Evolutionary conservation across 1,284 basidiomycete genomes (phyloP).

Genomic region (Leccinum variabile): DNA sequence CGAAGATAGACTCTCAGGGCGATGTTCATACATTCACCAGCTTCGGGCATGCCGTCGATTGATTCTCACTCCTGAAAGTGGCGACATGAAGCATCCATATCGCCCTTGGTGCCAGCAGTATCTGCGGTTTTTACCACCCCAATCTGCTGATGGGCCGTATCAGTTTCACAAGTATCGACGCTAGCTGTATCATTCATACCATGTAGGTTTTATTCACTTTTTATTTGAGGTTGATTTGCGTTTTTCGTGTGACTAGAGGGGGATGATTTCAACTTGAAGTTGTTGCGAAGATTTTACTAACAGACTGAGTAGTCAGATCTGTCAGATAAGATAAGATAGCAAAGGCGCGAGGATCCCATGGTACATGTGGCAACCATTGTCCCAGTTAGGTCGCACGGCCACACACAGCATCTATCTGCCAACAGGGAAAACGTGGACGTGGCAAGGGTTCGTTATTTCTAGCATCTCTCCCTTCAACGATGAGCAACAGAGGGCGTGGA

Average conservation of each 20-base stretch:
- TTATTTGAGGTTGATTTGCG: neutral
- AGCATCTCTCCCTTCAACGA: slow-evolving; percentile 7
- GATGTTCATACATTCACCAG: neutral
- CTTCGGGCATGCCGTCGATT: neutral
- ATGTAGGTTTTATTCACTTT: neutral
- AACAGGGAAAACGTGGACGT: neutral
- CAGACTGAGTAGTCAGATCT: slow-evolving; percentile 14
- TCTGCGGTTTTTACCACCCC: neutral
- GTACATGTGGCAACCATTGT: slow-evolving; percentile 9
- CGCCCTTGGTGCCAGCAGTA: neutral
- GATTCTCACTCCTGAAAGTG: neutral
- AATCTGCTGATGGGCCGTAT: neutral
- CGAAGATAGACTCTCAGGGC: neutral
- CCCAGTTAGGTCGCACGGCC: slow-evolving; percentile 11
- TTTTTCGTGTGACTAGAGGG: neutral
- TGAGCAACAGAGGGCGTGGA: slow-evolving; percentile 37
- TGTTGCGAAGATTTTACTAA: neutral
- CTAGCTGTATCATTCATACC: neutral
- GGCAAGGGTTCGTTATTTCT: neutral
- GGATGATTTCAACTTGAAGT: neutral
- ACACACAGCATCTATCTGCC: slow-evolving; percentile 29
- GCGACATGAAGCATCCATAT: neutral
- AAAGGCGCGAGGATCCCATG: neutral
- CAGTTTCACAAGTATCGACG: neutral
- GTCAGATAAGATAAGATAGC: slow-evolving; percentile 35